Evolutionary conservation across 2,329 filamentous ascomycete species (phyloP), one percentile per base, ranked within the genome.

Genomic region (Cryphonectria carpinicola): DNA sequence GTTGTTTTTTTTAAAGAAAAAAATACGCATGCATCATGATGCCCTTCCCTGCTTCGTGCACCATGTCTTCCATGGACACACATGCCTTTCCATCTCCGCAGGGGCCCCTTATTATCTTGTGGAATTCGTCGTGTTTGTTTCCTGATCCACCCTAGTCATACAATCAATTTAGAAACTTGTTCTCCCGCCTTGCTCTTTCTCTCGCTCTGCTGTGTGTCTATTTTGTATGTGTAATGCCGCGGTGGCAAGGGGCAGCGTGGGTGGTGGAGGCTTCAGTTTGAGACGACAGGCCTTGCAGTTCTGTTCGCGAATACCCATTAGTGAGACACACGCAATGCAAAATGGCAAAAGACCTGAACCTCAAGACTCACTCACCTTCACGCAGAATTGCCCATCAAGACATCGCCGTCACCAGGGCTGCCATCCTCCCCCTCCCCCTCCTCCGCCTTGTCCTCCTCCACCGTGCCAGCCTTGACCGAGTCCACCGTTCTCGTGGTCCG

Each of bases 401-500:
- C 17, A 8, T 43, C 54, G 4, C 1, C 61, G 6, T 13, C 25
- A 4, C 14, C 25, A 22, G 32, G 46, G 3, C 14, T 5, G n/a
- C 25, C 3, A 7, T 22, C 4, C 1, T 28, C 28, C 28, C 28
- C 28, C 28, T 28, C 28, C 28, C n/a, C 37, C 2, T 17, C 41
- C 25, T 60, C 17, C 43, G 17, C 7, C 43, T 49, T 13, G 10
- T 10, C 66, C n/a, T 61, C 65, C 3, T 52, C 61, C 6, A 70
- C 14, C 1, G 56, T 41, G 43, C 52, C 66, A 61, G 66, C 58
- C 17, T 63, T 54, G 25, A 14, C 43, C 14, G 58, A 63, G 25
- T 63, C 66, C 5, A 68, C 32, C 14, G 66, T 68, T 14, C 43
- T 52, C 62, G 62, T 64, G 22, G 28, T 66, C 14, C 66, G 66